Conservation (phyloP, 192 early-diverging fungal species). For the Backusella australiensis region DNA sequence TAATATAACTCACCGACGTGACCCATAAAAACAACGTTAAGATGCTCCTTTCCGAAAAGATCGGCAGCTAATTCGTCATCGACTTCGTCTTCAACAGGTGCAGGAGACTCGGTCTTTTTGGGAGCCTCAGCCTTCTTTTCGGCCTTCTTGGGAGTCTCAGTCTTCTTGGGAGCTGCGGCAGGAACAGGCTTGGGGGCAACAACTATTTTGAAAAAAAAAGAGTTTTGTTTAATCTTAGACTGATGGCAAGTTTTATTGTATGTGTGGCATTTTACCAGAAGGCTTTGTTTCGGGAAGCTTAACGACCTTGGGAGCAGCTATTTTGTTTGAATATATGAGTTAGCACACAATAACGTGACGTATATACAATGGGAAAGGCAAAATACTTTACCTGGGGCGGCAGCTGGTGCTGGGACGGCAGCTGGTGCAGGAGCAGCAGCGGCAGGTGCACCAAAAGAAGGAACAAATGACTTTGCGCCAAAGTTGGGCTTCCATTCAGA, state of each 20-base stretch:
- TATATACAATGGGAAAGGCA: too few species aligned
- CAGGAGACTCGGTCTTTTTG: constrained; percentile 10
- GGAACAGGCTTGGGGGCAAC: constrained; percentile 27
- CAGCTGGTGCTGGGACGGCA: constrained; percentile 32
- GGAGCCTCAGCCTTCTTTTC: constrained; percentile 27
- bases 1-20: constrained; percentile 78
- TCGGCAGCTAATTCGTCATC: constrained; percentile 61
- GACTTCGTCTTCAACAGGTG: constrained; percentile 46
- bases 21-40: constrained; percentile 98
- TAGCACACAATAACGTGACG: too few species aligned
- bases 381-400: constrained; percentile 5
- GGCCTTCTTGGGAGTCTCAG: constrained; percentile 18
- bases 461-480: constrained; percentile 71
- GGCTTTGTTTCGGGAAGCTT: constrained; percentile 14
- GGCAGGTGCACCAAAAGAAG: constrained; percentile 46
- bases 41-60: constrained; percentile 87
- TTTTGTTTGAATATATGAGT: not conserved
- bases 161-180: constrained; percentile 11
- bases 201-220: not conserved
- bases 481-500: constrained; percentile 66
- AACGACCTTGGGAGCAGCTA: constrained; percentile 11
- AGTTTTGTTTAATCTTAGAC: not conserved
- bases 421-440: constrained; percentile 39
- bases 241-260: not conserved
- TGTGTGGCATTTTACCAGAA: not conserved